These are phyloP conservation scores for Neopestalotiopsis rosae DNA, from an alignment of 2,329 filamentous ascomycete species.

Conservation along the genomic window DNA sequence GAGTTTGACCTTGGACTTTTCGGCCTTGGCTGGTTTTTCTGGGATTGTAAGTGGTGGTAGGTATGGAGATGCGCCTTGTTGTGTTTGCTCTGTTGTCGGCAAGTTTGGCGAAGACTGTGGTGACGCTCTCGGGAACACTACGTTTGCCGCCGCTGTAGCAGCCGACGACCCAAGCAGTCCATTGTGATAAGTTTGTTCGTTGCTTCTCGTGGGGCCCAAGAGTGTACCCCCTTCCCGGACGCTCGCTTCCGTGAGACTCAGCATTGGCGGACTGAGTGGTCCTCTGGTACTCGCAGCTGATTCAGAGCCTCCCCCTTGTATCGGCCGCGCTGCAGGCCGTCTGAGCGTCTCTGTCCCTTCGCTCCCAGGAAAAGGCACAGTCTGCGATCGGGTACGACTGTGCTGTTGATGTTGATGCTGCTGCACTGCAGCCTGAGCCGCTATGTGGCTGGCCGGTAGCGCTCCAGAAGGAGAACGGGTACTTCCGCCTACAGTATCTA, in stretches of 20 bases:
- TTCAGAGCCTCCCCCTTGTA: constrained; percentile 30
- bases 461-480: constrained; percentile 38
- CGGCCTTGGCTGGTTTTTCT: constrained; percentile 65
- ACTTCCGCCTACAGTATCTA: constrained; percentile 32
- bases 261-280: constrained; percentile 64
- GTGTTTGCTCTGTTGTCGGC: constrained; percentile 38
- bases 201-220: constrained; percentile 32
- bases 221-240: constrained; percentile 61
- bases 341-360: constrained; percentile 50
- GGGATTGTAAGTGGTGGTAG: constrained; percentile 46
- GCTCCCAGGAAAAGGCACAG: constrained; percentile 63
- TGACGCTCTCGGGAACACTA: constrained; percentile 70
- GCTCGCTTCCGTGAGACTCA: constrained; percentile 70
- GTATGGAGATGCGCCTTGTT: constrained; percentile 32
- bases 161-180: constrained; percentile 66
- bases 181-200: constrained; percentile 59
- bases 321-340: constrained; percentile 37
- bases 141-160: constrained; percentile 74
- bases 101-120: constrained; percentile 57
- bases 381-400: constrained; percentile 74
- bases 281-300: constrained; percentile 35
- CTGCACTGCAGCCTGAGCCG: constrained; percentile 77
- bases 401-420: constrained; percentile 46
- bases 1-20: constrained; percentile 82
- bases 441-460: constrained; percentile 75